phyloP scores from a whole-genome alignment of 2,329 filamentous ascomycete genomes.

The Neophaeococcomyces mojaviensis region DNA sequence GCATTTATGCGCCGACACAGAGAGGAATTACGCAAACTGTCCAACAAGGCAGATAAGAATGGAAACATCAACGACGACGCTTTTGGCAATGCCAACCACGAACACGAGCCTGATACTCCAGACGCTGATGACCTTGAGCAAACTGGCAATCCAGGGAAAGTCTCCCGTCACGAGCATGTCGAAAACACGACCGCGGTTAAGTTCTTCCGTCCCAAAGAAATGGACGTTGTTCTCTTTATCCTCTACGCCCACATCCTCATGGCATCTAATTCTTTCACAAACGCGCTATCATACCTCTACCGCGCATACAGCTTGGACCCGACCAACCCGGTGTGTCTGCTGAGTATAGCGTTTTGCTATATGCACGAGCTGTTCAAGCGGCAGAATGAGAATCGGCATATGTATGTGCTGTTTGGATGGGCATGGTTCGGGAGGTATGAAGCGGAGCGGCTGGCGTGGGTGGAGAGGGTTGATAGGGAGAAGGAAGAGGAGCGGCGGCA shows the following conservation, averaged over 20 bases:
- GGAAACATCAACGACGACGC: constrained; percentile 9
- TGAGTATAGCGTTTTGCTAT: constrained; percentile 76
- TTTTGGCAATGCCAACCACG: constrained; percentile 19
- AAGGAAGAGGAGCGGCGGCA: constrained; percentile 3
- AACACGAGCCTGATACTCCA: background rate
- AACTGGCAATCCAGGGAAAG: too few species aligned
- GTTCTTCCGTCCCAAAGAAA: constrained; percentile 33
- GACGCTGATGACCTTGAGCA: background rate
- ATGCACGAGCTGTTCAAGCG: constrained; percentile 84
- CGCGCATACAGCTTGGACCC: constrained; percentile 47
- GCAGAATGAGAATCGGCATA: constrained; percentile 83
- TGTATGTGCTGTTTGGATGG: constrained; percentile 76
- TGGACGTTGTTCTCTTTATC: constrained; percentile 76
- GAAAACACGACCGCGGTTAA: constrained; percentile 14
- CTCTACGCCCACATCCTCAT: constrained; percentile 88
- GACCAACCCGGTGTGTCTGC: constrained; percentile 57
- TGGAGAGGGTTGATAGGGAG: constrained; percentile 1
- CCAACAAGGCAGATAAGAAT: constrained; percentile 27
- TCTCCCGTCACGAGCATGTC: background rate
- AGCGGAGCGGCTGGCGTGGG: constrained; percentile 43
- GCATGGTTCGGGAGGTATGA: constrained; percentile 72
- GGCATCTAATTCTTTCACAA: constrained; percentile 72
- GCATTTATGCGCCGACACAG: constrained; percentile 19
- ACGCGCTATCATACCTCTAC: constrained; percentile 81
- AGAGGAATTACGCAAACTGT: constrained; percentile 12